Percentiles rank a stretch among this genome's conserved stretches.
phyloP scores from a whole-genome alignment of 176 grass and related monocot genomes.

The Phyllostachys edulis region DNA sequence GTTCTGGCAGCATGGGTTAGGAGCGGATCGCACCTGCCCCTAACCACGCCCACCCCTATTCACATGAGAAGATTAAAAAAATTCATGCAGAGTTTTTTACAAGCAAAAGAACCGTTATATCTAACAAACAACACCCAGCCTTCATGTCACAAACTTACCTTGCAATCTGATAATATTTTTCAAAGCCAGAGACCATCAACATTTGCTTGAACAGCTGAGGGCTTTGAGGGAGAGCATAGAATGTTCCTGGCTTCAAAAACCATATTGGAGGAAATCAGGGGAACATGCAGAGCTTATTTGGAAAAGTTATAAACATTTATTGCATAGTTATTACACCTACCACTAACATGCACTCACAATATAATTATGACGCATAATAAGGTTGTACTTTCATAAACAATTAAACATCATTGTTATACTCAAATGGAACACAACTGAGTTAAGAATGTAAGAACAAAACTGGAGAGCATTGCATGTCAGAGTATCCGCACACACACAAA shows the following conservation, averaged over 20 bases:
- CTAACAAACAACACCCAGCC: neutral
- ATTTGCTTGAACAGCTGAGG: slow-evolving; percentile 99
- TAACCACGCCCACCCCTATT: neutral
- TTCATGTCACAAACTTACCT: slow-evolving; percentile 45
- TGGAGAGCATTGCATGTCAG: neutral
- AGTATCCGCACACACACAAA: neutral
- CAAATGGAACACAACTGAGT: neutral
- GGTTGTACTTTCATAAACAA: neutral
- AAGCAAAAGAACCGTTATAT: slow-evolving; percentile 18
- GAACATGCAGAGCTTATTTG: neutral
- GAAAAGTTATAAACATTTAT: neutral
- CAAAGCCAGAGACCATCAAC: slow-evolving; percentile 96
- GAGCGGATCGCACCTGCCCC: no score
- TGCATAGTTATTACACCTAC: neutral
- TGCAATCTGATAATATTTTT: slow-evolving; percentile 99
- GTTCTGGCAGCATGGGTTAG: no score
- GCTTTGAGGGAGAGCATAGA: slow-evolving; percentile 98
- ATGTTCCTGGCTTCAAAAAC: slow-evolving; percentile 97
- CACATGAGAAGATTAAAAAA: neutral
- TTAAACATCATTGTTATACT: neutral
- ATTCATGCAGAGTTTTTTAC: slow-evolving; percentile 11
- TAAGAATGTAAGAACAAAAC: slow-evolving; percentile 6
- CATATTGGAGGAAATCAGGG: slow-evolving; percentile 43
- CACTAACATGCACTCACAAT: slow-evolving; percentile 20
- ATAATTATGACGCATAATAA: neutral